Evolutionary conservation across 208 protist genomes (phyloP).

Genomic region (Acanthamoeba castellanii): DNA sequence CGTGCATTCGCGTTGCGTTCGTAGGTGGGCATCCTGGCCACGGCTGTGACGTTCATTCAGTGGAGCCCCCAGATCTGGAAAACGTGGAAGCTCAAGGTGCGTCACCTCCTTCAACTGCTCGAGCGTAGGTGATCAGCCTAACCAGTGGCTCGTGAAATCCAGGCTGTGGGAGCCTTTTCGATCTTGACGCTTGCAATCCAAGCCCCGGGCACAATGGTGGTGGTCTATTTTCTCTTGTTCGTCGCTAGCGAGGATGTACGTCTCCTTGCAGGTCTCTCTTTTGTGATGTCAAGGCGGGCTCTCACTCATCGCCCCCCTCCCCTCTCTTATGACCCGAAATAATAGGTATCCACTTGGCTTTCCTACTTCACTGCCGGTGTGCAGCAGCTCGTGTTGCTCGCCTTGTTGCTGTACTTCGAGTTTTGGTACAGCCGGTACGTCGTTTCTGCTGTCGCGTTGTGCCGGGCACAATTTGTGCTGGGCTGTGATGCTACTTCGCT

Average conservation of each 20-base stretch:
- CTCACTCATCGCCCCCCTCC: not conserved
- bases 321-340: not conserved
- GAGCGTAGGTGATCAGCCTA: not conserved
- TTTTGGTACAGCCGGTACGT: slow-evolving; percentile 39
- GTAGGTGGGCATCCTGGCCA: slow-evolving; percentile 14
- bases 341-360: slow-evolving; percentile 14
- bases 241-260: slow-evolving; percentile 2
- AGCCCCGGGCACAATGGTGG: slow-evolving; percentile 16
- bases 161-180: slow-evolving; percentile 4
- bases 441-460: not conserved
- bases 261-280: not conserved
- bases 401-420: not conserved
- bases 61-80: slow-evolving; percentile 44
- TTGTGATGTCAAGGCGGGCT: not conserved
- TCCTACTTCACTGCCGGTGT: slow-evolving; percentile 18
- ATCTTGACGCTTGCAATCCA: slow-evolving; percentile 25
- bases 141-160: not conserved
- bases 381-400: slow-evolving; percentile 3
- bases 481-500: not conserved
- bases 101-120: not conserved
- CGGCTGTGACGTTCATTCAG: slow-evolving; percentile 15
- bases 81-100: not conserved
- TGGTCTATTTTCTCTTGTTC: slow-evolving; percentile 6
- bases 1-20: not conserved
- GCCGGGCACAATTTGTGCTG: too few relatives aligned